These are phyloP conservation scores for Magnolia changhungtana DNA, from an alignment of 164 flowering plant species.

Conservation along the genomic window DNA sequence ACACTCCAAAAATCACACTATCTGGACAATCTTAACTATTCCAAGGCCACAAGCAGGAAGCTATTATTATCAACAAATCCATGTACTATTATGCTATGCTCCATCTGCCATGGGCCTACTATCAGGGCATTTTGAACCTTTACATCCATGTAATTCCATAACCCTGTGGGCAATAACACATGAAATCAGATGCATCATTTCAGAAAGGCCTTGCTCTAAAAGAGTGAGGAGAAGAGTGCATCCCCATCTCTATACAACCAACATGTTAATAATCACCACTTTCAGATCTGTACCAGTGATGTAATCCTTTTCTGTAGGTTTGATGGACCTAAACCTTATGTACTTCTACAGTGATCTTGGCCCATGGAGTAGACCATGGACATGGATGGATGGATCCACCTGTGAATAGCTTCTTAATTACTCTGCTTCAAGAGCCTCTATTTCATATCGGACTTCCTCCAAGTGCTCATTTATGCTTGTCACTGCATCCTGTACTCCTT, in stretches of 20 bases:
- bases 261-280: not conserved
- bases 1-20: too few relatives aligned
- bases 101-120: too few relatives aligned
- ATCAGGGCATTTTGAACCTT: too few relatives aligned
- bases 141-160: too few relatives aligned
- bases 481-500: constrained; percentile 90
- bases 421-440: constrained; percentile 62
- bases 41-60: too few relatives aligned
- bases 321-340: not conserved
- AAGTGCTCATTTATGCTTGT: constrained; percentile 72
- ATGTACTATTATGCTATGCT: too few relatives aligned
- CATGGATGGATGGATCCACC: not conserved
- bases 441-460: constrained; percentile 89
- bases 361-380: too few relatives aligned
- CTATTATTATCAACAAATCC: too few relatives aligned
- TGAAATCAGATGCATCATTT: too few relatives aligned
- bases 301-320: not conserved
- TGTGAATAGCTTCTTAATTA: not conserved
- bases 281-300: not conserved
- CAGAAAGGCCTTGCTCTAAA: not conserved
- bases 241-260: not conserved
- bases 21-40: too few relatives aligned
- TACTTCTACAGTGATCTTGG: not conserved
- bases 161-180: too few relatives aligned
- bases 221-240: not conserved